Evolutionary conservation across 2,329 filamentous ascomycete species (phyloP), one percentile per base, ranked within the genome.

Genomic region (Fusarium graminum): DNA sequence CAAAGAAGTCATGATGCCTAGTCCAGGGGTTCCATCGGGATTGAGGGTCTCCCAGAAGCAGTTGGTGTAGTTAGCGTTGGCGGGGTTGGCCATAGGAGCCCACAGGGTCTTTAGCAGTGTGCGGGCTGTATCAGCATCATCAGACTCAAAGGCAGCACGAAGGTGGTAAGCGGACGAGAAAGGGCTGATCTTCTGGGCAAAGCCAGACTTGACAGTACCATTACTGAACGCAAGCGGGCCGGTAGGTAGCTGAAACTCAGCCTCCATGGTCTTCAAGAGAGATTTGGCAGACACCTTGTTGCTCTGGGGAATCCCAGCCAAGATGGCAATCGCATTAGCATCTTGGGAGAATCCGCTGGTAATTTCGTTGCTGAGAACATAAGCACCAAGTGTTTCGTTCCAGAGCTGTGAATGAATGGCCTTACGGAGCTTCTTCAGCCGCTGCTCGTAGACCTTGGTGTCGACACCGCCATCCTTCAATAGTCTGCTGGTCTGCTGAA

Each of bases 111-210:
- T 49, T 2, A 57, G 29, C 1, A 57, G 5, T 0, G 26, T 22
- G 0, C 9, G 19, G 2, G 11, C 29, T 0, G 38, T 14, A 2
- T 49, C 14, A 0, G 19, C 32, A 0, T 59, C 34, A 0, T 16
- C 10, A 0, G 55, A 57, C n/a, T 57, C 52, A 0, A 59, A 59
- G 1, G 55, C 52, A 0, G 55, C 41, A 1, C 52, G 55, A 3
- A 58, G 28, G 1, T 58, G 55, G 3, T 58, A 58, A 1, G 52
- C 41, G 0, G 55, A 58, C 3, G 41, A 34, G 22, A 47, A 58
- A 2, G 55, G 55, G 3, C 52, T 58, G n/a, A 57, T 57, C 16
- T 57, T 58, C 29, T 58, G 55, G 3, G 52, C 52, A 4, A 58
- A 58, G 0, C 55, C 55, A 8, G 34, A n/a, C 0, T 46, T 7